phyloP scores from a whole-genome alignment of 768 basidiomycete species.

The Podaxis rugospora region DNA sequence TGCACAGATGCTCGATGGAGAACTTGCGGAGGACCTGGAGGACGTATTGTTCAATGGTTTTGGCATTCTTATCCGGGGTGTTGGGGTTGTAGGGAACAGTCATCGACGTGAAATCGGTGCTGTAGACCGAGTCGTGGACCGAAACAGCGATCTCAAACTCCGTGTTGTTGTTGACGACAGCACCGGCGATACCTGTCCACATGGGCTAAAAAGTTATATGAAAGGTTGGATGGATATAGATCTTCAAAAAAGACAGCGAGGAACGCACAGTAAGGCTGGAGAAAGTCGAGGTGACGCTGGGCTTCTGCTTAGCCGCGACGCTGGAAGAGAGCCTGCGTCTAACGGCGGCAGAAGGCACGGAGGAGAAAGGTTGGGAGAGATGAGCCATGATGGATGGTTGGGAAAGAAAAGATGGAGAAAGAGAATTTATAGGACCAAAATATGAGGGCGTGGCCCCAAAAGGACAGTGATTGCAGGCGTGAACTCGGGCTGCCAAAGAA shows the following conservation, averaged over 20 bases:
- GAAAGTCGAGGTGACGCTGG: slow-evolving; percentile 49
- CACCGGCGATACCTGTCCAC: slow-evolving; percentile 82
- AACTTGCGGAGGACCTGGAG: slow-evolving; percentile 66
- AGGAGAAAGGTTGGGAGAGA: slow-evolving; percentile 47
- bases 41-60: slow-evolving; percentile 60
- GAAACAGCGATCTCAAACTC: slow-evolving; percentile 72
- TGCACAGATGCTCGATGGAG: slow-evolving; percentile 73
- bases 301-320: slow-evolving; percentile 40
- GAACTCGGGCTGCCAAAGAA: neutral
- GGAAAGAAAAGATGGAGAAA: slow-evolving; percentile 18
- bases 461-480: slow-evolving; percentile 16
- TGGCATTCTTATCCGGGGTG: slow-evolving; percentile 50
- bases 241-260: slow-evolving; percentile 5
- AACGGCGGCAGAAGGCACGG: slow-evolving; percentile 57
- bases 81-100: slow-evolving; percentile 47
- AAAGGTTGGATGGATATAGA: slow-evolving; percentile 17
- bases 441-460: slow-evolving; percentile 19
- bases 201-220: slow-evolving; percentile 53
- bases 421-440: slow-evolving; percentile 24
- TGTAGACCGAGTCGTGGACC: slow-evolving; percentile 82
- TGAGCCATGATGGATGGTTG: slow-evolving; percentile 45
- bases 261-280: slow-evolving; percentile 62
- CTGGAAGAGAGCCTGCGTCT: slow-evolving; percentile 67
- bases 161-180: slow-evolving; percentile 51
- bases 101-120: slow-evolving; percentile 68